These are phyloP conservation scores for Aureobasidium sp. DNA, from an alignment of 2,329 filamentous ascomycete species.

Conservation along the genomic window DNA sequence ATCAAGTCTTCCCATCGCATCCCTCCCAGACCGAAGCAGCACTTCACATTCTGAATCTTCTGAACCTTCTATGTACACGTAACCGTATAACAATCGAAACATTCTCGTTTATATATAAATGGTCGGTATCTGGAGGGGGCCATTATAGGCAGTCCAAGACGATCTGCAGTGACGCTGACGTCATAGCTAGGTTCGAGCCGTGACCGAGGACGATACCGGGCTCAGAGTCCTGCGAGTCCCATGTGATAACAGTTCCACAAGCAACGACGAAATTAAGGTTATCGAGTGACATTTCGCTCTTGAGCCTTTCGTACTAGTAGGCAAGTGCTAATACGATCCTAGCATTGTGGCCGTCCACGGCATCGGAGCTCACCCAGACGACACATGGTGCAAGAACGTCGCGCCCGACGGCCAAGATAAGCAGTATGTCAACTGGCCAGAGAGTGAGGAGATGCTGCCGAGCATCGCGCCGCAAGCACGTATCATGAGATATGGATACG, in stretches of 20 bases:
- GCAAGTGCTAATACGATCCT: not conserved
- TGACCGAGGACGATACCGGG: not conserved
- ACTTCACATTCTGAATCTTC: too few species aligned
- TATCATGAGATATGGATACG: not conserved
- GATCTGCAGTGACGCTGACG: too few species aligned
- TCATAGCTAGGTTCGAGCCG: not conserved
- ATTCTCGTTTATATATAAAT: too few species aligned
- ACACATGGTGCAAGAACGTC: slow-evolving; percentile 1
- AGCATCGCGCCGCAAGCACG: not conserved
- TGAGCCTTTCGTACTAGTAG: too few species aligned
- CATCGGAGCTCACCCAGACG: not conserved
- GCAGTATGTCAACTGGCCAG: not conserved
- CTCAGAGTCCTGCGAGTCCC: not conserved
- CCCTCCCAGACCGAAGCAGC: too few species aligned
- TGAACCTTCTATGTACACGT: too few species aligned
- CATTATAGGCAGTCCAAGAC: too few species aligned
- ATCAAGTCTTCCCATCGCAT: too few species aligned
- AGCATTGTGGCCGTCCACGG: not conserved
- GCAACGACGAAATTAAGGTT: not conserved
- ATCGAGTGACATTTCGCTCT: not conserved
- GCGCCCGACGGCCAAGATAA: not conserved
- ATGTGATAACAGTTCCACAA: too few species aligned
- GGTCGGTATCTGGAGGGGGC: too few species aligned
- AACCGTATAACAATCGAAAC: too few species aligned
- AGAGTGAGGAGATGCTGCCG: not conserved